A percentile compares a stretch with the other conserved stretches of the same genome.
phyloP scores from a whole-genome alignment of 257 asterid genomes.

The Gynochthodes officinalis region DNA sequence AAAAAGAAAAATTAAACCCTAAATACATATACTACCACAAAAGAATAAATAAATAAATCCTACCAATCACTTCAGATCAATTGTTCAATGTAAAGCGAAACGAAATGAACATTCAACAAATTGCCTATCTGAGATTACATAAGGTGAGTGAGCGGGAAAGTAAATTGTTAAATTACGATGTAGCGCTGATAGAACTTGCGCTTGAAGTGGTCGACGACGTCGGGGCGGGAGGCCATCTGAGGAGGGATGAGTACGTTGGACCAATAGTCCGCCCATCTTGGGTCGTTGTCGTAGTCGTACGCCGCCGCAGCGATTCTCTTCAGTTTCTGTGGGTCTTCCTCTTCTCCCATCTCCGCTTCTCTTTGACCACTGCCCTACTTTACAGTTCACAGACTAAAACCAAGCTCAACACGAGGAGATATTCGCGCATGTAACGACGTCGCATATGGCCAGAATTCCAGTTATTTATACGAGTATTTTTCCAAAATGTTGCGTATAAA shows the following conservation, averaged over 20 bases:
- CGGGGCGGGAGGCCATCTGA: slow-evolving; percentile 72
- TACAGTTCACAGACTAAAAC: neutral
- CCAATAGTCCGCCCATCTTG: slow-evolving; percentile 94
- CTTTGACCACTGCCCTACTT: neutral
- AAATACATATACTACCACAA: neutral
- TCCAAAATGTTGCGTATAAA: no score
- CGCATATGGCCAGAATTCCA: no score
- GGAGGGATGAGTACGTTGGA: slow-evolving; percentile 92
- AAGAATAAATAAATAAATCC: neutral
- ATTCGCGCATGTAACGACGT: no score
- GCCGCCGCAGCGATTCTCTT: slow-evolving; percentile 80
- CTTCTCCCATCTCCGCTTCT: slow-evolving; percentile 52
- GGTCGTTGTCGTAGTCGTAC: slow-evolving; percentile 79
- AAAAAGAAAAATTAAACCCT: neutral
- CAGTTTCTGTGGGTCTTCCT: slow-evolving; percentile 74
- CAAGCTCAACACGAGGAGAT: no score
- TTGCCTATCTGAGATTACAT: neutral
- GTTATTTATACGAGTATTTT: no score
- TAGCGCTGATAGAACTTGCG: slow-evolving; percentile 92
- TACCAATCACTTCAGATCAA: neutral
- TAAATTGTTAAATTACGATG: slow-evolving; percentile 41
- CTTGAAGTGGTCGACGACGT: slow-evolving; percentile 82
- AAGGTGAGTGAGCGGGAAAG: neutral
- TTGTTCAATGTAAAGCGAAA: neutral
- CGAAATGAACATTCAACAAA: neutral